Base-by-base conservation (phyloP, 1,284 basidiomycete genomes). In the Coniophora puteana region DNA sequence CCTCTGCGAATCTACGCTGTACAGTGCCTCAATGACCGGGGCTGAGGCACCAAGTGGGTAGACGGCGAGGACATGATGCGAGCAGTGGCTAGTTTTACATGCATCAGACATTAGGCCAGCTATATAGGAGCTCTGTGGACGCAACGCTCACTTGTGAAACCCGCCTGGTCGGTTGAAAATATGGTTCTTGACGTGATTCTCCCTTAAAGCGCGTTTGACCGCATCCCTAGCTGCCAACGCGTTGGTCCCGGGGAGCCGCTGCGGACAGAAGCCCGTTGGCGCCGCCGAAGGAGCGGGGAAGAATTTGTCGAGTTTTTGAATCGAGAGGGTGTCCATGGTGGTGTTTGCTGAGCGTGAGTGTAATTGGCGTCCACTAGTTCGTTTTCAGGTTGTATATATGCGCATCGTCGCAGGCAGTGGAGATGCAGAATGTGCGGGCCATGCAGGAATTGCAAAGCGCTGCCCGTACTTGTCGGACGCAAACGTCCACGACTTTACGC, bases 31-130 rank as follows among this genome's bases (percentile, higher is more conserved):
- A 22, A 69, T 48, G 14, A 64, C 50, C 7, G 56, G 40, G 0
- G 52, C 47, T 4, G 53, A 50, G 0, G 60, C 65, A 8, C 67
- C 67, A 5, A 67, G 46, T 10, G 52, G 50, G 44, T 63, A 69
- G 11, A 63, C 53, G 11, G 67, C 65, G 7, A 64, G 50, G 0
- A 65, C 42, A 34, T 67, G 67, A 44, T 69, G 67, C 3, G 63
- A 51, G 2, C 51, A 49, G 53, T 69, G 67, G 46, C 67, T 69
- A 27, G 14, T 14, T 3, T 13, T 16, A 14, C 12, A 17, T 38
- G 18, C 25, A n/a, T n/a, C n/a, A n/a, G n/a, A 32, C 26, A 21
- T 40, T 33, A 36, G 22, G 10, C 16, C n/a, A 18, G 18, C 14
- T 23, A 12, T 17, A 38, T 25, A 22, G 2, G 3, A 1, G 6